These are phyloP conservation scores for Liriodendron chinense DNA, from an alignment of 164 flowering plant genomes.

Conservation along the genomic window DNA sequence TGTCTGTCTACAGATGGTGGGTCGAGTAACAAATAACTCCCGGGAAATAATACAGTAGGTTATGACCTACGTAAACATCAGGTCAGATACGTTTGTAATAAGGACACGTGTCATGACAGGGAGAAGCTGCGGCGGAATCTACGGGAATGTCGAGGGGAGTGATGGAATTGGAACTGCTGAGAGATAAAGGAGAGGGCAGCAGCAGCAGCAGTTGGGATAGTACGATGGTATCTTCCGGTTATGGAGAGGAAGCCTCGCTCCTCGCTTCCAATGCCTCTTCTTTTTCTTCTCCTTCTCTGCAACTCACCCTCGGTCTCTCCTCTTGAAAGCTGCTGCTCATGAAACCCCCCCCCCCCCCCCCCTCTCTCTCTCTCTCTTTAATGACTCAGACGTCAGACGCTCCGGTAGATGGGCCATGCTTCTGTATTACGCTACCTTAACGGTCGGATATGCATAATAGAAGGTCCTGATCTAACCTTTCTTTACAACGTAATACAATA, in stretches of 20 bases:
- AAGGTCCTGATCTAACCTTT: too few species aligned
- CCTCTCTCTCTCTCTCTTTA: not conserved
- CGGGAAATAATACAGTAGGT: too few species aligned
- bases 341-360: not conserved
- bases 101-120: not conserved
- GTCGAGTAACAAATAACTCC: too few species aligned
- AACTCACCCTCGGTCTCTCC: slow-evolving; percentile 6
- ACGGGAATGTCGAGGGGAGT: not conserved
- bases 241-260: not conserved
- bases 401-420: too few species aligned
- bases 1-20: too few species aligned
- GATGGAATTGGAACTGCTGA: not conserved
- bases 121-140: not conserved
- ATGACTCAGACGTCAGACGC: not conserved
- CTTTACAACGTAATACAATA: too few species aligned
- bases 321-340: not conserved
- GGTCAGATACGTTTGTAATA: not conserved
- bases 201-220: not conserved
- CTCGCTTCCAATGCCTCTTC: not conserved
- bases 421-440: too few species aligned
- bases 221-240: not conserved
- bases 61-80: too few species aligned
- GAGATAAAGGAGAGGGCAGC: not conserved
- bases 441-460: too few species aligned
- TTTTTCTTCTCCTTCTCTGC: not conserved